A percentile compares a stretch with the other conserved stretches of the same genome.
phyloP scores from a whole-genome alignment of 1,139 yeast genomes.

The Pichia norvegensis region DNA sequence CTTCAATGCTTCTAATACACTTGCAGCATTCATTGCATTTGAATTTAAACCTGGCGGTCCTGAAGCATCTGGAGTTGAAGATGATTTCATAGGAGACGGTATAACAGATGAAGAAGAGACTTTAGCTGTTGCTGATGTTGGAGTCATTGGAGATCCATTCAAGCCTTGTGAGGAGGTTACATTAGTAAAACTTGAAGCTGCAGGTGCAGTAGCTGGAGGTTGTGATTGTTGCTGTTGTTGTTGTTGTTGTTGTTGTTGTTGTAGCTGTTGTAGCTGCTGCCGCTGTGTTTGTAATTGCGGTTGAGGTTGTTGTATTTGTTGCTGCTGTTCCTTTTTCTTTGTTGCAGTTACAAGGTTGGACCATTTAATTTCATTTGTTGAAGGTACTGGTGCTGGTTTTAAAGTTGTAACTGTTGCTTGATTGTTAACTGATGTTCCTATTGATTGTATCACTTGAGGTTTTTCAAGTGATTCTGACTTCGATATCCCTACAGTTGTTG shows the following conservation, averaged over 20 bases:
- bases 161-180: neutral
- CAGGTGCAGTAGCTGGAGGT: slow-evolving; percentile 3
- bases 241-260: slow-evolving; percentile 1
- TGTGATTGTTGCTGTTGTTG: neutral
- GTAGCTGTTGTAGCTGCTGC: slow-evolving; percentile 1
- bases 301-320: neutral
- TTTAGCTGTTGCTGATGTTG: neutral
- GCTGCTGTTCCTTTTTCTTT: slow-evolving; percentile 11
- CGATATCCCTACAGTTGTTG: neutral
- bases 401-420: slow-evolving; percentile 34
- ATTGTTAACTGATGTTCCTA: slow-evolving; percentile 12
- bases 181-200: neutral
- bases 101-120: neutral
- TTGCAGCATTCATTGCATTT: slow-evolving; percentile 29
- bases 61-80: neutral
- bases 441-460: slow-evolving; percentile 14
- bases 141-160: neutral
- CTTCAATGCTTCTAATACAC: slow-evolving; percentile 29
- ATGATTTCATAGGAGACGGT: slow-evolving; percentile 1
- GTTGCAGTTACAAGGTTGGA: slow-evolving; percentile 58
- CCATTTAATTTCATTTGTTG: slow-evolving; percentile 59
- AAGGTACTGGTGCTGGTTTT: slow-evolving; percentile 63
- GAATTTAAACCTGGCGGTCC: slow-evolving; percentile 16
- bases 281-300: slow-evolving; percentile 3
- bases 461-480: slow-evolving; percentile 6